Base-by-base conservation (phyloP, 371 early-diverging fungal genomes). In the Haplosporangium sp. region DNA sequence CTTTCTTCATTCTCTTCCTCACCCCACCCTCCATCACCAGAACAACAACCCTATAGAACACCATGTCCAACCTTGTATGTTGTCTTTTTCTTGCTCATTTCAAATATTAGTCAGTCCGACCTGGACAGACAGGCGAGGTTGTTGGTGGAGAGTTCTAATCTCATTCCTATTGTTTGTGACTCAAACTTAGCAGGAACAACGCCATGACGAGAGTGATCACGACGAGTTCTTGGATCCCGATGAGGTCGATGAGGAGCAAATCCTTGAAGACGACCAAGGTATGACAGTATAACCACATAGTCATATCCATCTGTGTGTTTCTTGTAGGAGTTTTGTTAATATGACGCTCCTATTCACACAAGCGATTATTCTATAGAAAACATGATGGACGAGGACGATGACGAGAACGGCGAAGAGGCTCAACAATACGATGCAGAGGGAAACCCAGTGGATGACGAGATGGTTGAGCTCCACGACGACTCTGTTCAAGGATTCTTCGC, bases 401-500 rank as follows among this genome's bases (percentile, higher is more conserved):
- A 71, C 10, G 75, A 75, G n/a, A 50, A 65, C 21, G 73, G 47
- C 36, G 81, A 74, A 47, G 68, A 47, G 14, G 81, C 73, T 18
- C 46, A 77, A 12, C 72, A 81, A 45, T 66, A 71, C 41, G 82
- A 64, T 29, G 71, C 76, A 43, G 76, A 84, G 10, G 85, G 83
- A 18, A 81, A 83, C 58, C 69, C 59, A 14, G 68, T 83, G 2
- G 88, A 85, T 38, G 88, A 87, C 23, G 84, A 85, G 21, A 85
- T 88, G 74, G 67, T 89, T 55, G 91, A 91, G 55, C 74, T 95
- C 20, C 90, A 87, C 37, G 97, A 96, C 74, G 96, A 98, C 74
- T 95, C 95, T 9, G 88, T 95, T 0, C 95, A 95, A 83, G 98
- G 96, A 9, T 97, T 97, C 82, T 95, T 96, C 67, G 89, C 86